Base-by-base conservation (phyloP, 176 grass and related monocot species). In the Avena eriantha region DNA sequence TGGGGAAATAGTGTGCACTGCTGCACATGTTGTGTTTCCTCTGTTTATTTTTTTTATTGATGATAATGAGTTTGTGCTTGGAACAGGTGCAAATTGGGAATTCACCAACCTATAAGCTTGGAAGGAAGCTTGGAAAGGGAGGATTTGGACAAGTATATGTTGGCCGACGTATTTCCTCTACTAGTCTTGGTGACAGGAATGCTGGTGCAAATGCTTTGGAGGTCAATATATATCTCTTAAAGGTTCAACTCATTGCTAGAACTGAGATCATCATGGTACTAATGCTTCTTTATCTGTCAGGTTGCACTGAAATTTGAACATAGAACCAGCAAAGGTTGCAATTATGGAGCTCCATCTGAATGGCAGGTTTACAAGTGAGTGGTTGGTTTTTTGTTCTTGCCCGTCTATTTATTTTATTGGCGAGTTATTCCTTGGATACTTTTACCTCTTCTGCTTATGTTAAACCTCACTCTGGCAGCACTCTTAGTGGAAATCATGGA, bases 71-170 rank as follows among this genome's bases (percentile, higher is more conserved):
- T 50, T n/a, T 69, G 10, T 70, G 2, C 54, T 71, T 89, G 57
- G 51, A 91, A 89, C 87, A 98, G 96, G 90, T 95, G 47, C 93
- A 95, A 83, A 72, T 98, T 74, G 93, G 90, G 48, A 83, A 92
- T 75, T 98, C 96, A 18, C 96, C 93, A 69, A 79, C 86, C 3
- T 98, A 95, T 89, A 95, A 65, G 88, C 87, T 95, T 80, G 96
- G 95, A 36, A 98, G 91, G 78, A 98, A 98, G 79, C 91, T 98
- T 68, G 92, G 96, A 77, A 98, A 98, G 83, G 96, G 96, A 86
- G 96, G 96, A 68, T 98, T 98, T 91, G 96, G 96, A 84, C 96
- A 98, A 89, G 96, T 98, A 79, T 95, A 89, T 51, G 93, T 95
- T 84, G 96, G 96, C 46, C 82, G 84, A 45, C 92, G 88, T 86